Base-by-base conservation (phyloP, 2,329 filamentous ascomycete species). In the Rhynchosporium secalis region DNA sequence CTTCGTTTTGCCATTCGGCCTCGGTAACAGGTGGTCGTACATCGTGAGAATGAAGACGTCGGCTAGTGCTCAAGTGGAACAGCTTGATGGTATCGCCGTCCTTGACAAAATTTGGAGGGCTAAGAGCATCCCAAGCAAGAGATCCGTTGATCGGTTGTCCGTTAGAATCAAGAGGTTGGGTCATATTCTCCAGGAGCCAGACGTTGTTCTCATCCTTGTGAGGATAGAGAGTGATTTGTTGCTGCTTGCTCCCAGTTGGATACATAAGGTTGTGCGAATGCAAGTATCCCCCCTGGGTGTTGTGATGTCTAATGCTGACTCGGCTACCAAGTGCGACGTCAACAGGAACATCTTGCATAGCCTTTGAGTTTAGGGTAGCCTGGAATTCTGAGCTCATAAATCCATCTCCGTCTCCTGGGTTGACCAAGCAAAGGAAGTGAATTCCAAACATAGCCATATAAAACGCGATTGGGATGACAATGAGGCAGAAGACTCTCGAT, bases 331-430 rank as follows among this genome's bases (percentile, higher is more conserved):
- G 89, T 33, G 90, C 88, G 62, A 99, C 89, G 77, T 99, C 93
- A 36, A 91, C 95, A 1, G 95, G 89, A 4, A 96, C 92, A 76
- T 96, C 92, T 74, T 92, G 88, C 95, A 99, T 99, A 58, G 86
- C 88, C 81, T 98, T 99, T 72, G 87, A 93, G 79, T 98, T 99
- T 69, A 99, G 82, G 2, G 95, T 98, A 38, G 95, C 90, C 79
- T 99, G 95, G 81, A 99, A 99, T 75, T 99, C 95, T 60, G 94
- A 96, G 74, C 93, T 97, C 95, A 99, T 99, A 81, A 99, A 99
- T 60, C 95, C 95, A 76, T 99, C 95, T 60, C 95, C 95, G 58
- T 99, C 95, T 64, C 95, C 95, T 33, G 95, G 95, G 78, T 99
- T 99, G 64, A 89, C 85, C 47, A 99, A 84, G 80, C 91, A 96